A percentile compares a stretch with the other conserved stretches of the same genome.
These are phyloP conservation scores for Termitomyces sp. DNA, from an alignment of 768 basidiomycete genomes.

Conservation along the genomic window DNA sequence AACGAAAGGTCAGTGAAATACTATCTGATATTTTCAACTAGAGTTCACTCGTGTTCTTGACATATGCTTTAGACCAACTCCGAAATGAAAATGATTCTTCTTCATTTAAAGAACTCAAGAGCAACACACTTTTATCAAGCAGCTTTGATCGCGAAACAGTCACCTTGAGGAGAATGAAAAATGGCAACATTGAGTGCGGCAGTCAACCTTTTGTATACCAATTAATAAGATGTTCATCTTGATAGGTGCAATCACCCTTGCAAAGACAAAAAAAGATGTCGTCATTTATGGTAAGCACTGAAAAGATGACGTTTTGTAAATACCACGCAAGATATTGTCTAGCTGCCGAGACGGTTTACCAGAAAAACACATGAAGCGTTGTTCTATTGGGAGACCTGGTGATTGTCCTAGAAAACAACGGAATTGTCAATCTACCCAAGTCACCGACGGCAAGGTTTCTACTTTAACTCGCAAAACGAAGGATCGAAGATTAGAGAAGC, in stretches of 20 bases:
- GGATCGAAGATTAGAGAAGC: conserved; percentile 28
- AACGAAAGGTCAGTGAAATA: conserved; percentile 22
- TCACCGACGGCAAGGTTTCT: conserved; percentile 18
- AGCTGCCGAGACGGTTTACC: conserved; percentile 72
- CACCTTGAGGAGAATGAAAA: conserved; percentile 38
- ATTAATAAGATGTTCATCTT: neutral
- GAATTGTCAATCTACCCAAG: conserved; percentile 3
- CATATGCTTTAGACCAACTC: neutral
- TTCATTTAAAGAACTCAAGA: neutral
- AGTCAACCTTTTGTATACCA: neutral
- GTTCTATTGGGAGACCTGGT: conserved; percentile 7
- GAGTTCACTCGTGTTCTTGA: neutral
- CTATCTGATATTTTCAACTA: neutral
- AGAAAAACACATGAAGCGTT: conserved; percentile 36
- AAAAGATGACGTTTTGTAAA: neutral
- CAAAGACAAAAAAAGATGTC: conserved; percentile 70
- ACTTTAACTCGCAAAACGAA: conserved; percentile 1
- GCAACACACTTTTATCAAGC: neutral
- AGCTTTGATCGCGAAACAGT: neutral
- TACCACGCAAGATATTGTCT: neutral
- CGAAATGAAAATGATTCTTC: neutral
- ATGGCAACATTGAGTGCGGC: conserved; percentile 63
- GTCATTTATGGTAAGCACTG: conserved; percentile 63
- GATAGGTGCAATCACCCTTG: conserved; percentile 75
- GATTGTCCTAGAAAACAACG: neutral